Evolutionary conservation across 148 eudicot genomes (phyloP), one percentile per base, ranked within the genome.

Genomic region (Talinum fruticosum): DNA sequence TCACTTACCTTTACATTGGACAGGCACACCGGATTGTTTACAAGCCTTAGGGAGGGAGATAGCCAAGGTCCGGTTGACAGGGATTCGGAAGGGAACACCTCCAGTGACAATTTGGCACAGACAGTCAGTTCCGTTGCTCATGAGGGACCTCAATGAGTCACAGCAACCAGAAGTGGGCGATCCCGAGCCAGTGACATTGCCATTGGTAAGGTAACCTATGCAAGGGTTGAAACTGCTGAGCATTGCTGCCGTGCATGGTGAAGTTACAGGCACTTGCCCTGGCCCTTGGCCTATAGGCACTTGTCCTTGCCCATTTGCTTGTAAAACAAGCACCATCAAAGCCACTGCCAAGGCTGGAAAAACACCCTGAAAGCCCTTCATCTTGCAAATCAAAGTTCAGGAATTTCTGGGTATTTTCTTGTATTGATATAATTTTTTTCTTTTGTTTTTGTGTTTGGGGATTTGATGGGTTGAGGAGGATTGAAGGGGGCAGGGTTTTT

Each of bases 11-110:
- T 90, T 89, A 88, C 99, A 96, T 35, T 84, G 85, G 28, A 96
- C 79, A 49, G 97, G 95, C 34, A 93, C 91, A 35, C 93, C 85
- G 41, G 91, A 80, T 88, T 90, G 91, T 77, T 93, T 91, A 72
- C 99, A 96, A 35, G 93, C 89, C 19, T 85, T 86, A 0, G 99
- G 99, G 7, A 96, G 92, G 0, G 97, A 83, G 19, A 93, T 79
- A 37, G 97, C 99, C 3, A 83, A 77, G 18, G 92, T 90, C 6
- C 92, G 83, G 76, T 93, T 96, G 38, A 96, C 76, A 16, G 98
- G 98, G 33, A 96, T 33, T 13, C 82, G 83, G 59, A 96, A 89
- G 0, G 95, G 93, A 71, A 87, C 86, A 12, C 84, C 89, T 0
- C 97, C 99, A 1, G 88, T 87, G 0, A 76, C 88, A 18, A 96